These are phyloP conservation scores for Neopestalotiopsis sp. DNA, from an alignment of 2,329 filamentous ascomycete species.

Conservation along the genomic window DNA sequence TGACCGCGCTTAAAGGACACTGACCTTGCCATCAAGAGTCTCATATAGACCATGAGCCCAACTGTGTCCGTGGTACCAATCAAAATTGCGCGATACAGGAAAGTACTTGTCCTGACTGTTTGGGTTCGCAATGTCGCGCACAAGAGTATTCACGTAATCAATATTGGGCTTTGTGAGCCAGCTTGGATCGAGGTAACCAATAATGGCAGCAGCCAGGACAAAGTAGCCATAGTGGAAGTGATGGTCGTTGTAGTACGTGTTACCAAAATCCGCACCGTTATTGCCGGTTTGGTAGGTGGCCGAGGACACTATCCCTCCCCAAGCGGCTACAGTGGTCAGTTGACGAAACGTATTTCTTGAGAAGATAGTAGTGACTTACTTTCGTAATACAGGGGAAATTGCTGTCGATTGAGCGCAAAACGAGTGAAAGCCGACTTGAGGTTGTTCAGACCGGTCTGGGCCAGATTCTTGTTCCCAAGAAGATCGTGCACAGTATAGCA, in stretches of 20 bases:
- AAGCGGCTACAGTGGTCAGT: conserved; percentile 54
- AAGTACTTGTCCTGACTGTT: conserved; percentile 74
- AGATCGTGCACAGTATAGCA: conserved; percentile 71
- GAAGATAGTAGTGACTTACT: conserved; percentile 43
- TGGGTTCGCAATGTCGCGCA: conserved; percentile 84
- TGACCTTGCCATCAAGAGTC: conserved; percentile 72
- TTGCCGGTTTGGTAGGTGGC: conserved; percentile 75
- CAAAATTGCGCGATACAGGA: conserved; percentile 83
- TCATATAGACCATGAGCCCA: conserved; percentile 86
- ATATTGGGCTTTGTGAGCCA: conserved; percentile 76
- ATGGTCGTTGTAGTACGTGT: conserved; percentile 81
- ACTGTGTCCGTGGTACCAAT: conserved; percentile 94
- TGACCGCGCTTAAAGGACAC: not conserved
- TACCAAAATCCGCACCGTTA: conserved; percentile 82
- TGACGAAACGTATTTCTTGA: not conserved
- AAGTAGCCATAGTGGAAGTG: conserved; percentile 88
- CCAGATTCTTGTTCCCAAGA: conserved; percentile 61
- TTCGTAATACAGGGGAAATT: conserved; percentile 70
- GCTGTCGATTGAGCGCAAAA: conserved; percentile 72
- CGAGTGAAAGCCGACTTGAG: conserved; percentile 70
- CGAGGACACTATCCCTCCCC: conserved; percentile 82
- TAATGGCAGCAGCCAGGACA: conserved; percentile 83
- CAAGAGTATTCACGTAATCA: conserved; percentile 81
- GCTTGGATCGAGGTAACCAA: conserved; percentile 75
- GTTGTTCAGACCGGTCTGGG: conserved; percentile 61